phyloP scores from a whole-genome alignment of 2,329 filamentous ascomycete species.

The Arthroderma uncinatum region DNA sequence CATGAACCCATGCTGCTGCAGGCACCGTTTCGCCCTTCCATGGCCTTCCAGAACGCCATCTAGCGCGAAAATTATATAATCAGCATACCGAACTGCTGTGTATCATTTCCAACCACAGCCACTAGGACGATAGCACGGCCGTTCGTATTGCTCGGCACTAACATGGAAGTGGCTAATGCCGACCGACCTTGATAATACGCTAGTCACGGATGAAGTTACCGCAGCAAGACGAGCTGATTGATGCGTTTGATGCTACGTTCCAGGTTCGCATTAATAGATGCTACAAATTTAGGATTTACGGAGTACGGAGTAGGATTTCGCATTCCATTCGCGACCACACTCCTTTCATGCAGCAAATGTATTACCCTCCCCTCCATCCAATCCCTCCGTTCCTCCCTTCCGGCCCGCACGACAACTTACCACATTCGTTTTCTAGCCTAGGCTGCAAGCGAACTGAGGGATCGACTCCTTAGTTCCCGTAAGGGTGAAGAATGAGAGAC shows the following conservation, averaged over 20 bases:
- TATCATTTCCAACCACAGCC: conserved; percentile 1
- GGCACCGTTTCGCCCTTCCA: conserved; percentile 4
- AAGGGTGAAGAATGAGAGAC: neutral
- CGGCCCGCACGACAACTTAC: conserved; percentile 5
- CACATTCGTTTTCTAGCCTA: neutral
- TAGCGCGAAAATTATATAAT: neutral
- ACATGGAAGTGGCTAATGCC: conserved; percentile 1
- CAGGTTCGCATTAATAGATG: neutral
- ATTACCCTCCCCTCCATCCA: neutral
- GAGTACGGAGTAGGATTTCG: neutral
- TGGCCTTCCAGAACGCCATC: neutral
- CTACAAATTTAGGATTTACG: neutral
- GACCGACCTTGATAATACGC: neutral
- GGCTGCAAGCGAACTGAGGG: neutral
- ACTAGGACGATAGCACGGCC: neutral
- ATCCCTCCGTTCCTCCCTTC: neutral
- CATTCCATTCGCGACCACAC: neutral
- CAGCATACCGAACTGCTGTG: neutral
- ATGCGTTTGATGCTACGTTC: conserved; percentile 1
- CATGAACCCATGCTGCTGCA: conserved; percentile 2
- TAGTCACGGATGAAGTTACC: neutral
- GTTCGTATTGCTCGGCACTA: conserved; percentile 4
- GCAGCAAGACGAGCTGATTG: conserved; percentile 4
- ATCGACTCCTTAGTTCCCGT: neutral
- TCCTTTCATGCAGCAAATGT: conserved; percentile 1